Percentiles rank a stretch among this genome's conserved stretches.
Conservation (phyloP, 176 grass and related monocot genomes). For the Sorghum bicolor region Sorghum_bicolor_NCBIv3 NC_012878.2:54560501-54561000, state of each 20-base stretch:
- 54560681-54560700: background rate
- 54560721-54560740: background rate
- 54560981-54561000: background rate
- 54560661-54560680: background rate
- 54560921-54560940: no score
- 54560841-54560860: constrained; percentile 33
- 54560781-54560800: background rate
- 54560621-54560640: background rate
- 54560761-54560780: background rate
- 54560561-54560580: background rate
- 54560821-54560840: background rate
- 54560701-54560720: background rate
- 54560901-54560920: constrained; percentile 4
- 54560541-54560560: background rate
- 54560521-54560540: background rate
- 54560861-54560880: background rate
- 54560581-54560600: constrained; percentile 9
- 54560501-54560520: background rate
- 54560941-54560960: background rate
- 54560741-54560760: background rate
- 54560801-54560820: background rate
- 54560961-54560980: background rate
- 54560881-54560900: constrained; percentile 9
- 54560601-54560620: background rate
- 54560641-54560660: background rate